Evolutionary conservation across 148 eudicot genomes (phyloP).

Genomic region (Diospyros lotus): DNA sequence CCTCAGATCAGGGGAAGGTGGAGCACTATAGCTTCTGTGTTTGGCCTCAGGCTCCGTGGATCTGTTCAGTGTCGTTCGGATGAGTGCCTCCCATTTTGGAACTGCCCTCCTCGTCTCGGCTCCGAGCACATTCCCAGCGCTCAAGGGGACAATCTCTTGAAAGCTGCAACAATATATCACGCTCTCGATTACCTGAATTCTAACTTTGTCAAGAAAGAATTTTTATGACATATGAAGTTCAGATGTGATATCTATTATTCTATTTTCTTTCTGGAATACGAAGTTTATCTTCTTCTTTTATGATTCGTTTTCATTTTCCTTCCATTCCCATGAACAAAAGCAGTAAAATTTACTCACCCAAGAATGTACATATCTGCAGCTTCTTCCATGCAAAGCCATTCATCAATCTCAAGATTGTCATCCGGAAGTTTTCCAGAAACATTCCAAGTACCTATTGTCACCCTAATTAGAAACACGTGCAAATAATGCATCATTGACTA

Average conservation of each 20-base stretch:
- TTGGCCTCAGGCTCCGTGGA: constrained; percentile 36
- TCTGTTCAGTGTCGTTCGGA: constrained; percentile 69
- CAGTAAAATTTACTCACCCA: constrained; percentile 44
- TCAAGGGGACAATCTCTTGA: constrained; percentile 90
- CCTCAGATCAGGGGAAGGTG: constrained; percentile 61
- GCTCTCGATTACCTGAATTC: too few species aligned
- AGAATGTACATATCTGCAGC: constrained; percentile 85
- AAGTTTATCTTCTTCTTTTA: too few species aligned
- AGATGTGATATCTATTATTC: too few species aligned
- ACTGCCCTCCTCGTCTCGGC: constrained; percentile 83
- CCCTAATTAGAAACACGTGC: constrained; percentile 31
- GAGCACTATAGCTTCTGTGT: constrained; percentile 75
- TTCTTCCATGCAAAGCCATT: constrained; percentile 76
- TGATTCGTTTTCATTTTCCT: not conserved
- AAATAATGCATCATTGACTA: not conserved
- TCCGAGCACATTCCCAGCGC: constrained; percentile 83
- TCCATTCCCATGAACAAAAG: not conserved
- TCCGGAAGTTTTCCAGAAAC: constrained; percentile 78
- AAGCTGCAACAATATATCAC: constrained; percentile 37
- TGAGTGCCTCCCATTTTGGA: constrained; percentile 73
- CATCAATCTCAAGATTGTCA: constrained; percentile 69
- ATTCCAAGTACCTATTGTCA: constrained; percentile 84
- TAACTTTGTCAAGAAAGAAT: too few species aligned
- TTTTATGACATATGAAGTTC: too few species aligned
- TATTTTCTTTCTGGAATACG: too few species aligned